phyloP scores from a whole-genome alignment of 352 stramenopile species.

The Stramenopiles sp. region DNA sequence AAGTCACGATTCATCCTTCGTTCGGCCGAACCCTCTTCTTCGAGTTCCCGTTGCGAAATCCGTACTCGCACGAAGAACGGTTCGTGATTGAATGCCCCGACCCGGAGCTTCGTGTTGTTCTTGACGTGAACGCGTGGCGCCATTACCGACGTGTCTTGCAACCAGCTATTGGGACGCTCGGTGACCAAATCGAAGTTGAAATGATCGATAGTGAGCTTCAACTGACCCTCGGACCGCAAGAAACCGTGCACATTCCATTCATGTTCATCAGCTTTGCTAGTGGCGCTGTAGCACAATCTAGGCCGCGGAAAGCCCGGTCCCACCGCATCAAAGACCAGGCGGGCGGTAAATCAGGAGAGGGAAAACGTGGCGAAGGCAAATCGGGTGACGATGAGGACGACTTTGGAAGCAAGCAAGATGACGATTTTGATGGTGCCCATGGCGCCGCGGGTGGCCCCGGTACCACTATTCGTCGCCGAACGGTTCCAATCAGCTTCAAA shows the following conservation, averaged over 20 bases:
- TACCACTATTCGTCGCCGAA: not conserved
- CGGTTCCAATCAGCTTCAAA: conserved; percentile 42
- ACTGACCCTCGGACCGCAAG: conserved; percentile 54
- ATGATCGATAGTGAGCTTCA: conserved; percentile 67
- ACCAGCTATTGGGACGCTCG: conserved; percentile 28
- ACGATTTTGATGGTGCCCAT: conserved; percentile 15
- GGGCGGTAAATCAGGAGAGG: conserved; percentile 11
- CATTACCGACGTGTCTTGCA: conserved; percentile 46
- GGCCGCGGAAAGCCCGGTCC: conserved; percentile 14
- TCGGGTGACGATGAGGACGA: conserved; percentile 12
- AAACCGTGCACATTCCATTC: conserved; percentile 58
- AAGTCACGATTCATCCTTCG: conserved; percentile 46
- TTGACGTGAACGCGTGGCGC: conserved; percentile 45
- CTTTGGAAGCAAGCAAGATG: no score
- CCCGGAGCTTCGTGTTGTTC: conserved; percentile 47
- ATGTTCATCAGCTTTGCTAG: conserved; percentile 51
- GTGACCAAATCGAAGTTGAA: conserved; percentile 48
- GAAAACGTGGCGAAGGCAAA: conserved; percentile 16
- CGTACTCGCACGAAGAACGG: conserved; percentile 64
- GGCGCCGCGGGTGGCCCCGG: not conserved
- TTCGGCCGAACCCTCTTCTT: conserved; percentile 59
- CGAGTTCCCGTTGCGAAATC: conserved; percentile 62
- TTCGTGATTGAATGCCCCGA: conserved; percentile 55
- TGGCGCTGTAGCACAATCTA: conserved; percentile 15
- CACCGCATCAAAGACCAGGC: conserved; percentile 14